phyloP scores from a whole-genome alignment of 176 grass and related monocot species.

The Hordeum marinum region DNA sequence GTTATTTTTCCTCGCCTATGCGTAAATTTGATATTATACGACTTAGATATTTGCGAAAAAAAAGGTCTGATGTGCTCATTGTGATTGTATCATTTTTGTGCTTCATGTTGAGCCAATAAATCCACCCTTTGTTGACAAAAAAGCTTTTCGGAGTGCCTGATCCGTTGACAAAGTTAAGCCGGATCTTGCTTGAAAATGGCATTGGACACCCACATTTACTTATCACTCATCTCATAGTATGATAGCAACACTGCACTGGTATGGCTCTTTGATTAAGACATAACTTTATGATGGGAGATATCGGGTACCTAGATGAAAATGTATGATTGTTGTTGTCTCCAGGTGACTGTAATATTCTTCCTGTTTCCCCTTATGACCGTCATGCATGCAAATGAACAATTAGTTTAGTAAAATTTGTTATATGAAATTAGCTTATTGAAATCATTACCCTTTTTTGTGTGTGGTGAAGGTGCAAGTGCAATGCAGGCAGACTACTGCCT shows the following conservation, averaged over 20 bases:
- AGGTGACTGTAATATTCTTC: neutral
- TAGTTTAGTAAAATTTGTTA: neutral
- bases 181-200: neutral
- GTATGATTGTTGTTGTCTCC: too few relatives aligned
- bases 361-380: neutral
- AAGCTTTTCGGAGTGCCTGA: neutral
- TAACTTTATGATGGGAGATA: neutral
- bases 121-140: too few relatives aligned
- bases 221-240: too few relatives aligned
- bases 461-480: too few relatives aligned
- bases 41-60: too few relatives aligned
- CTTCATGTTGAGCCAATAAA: too few relatives aligned
- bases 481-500: neutral
- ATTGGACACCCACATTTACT: neutral
- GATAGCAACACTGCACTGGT: too few relatives aligned
- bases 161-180: neutral
- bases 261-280: too few relatives aligned
- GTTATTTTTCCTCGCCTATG: too few relatives aligned
- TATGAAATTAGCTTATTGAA: neutral
- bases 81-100: too few relatives aligned
- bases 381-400: neutral
- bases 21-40: too few relatives aligned
- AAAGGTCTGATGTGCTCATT: too few relatives aligned
- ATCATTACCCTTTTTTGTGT: neutral
- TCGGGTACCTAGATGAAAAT: neutral